Evolutionary conservation across 768 basidiomycete species (phyloP).

Genomic region (Panaeolus papilionaceus): DNA sequence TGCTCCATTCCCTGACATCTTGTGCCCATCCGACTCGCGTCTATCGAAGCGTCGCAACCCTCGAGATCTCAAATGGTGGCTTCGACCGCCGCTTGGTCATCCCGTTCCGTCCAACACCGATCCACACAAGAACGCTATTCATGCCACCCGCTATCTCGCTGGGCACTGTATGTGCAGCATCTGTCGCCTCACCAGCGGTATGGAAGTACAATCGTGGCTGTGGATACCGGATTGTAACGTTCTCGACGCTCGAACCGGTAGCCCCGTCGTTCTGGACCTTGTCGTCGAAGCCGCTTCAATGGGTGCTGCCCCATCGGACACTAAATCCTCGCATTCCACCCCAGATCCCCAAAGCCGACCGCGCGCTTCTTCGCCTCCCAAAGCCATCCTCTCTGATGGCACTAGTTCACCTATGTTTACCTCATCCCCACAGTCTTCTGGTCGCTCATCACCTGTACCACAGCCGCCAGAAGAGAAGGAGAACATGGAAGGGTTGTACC

Average conservation of each 20-base stretch:
- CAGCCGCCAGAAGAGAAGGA: not conserved
- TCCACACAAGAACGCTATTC: slow-evolving; percentile 10
- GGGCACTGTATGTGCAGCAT: slow-evolving; percentile 30
- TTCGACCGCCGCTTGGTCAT: slow-evolving; percentile 15
- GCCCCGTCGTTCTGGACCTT: slow-evolving; percentile 24
- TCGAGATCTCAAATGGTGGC: slow-evolving; percentile 39
- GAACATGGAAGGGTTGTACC: not conserved
- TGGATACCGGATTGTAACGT: slow-evolving; percentile 28
- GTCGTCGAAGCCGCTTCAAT: not conserved
- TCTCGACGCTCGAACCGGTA: slow-evolving; percentile 18
- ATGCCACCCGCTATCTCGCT: slow-evolving; percentile 22
- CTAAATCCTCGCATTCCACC: not conserved
- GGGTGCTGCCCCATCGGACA: not conserved
- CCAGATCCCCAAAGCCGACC: not conserved
- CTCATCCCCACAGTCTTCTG: not conserved
- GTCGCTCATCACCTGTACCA: not conserved
- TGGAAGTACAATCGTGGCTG: slow-evolving; percentile 28
- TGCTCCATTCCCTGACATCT: slow-evolving; percentile 34
- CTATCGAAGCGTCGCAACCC: slow-evolving; percentile 31
- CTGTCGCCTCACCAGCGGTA: slow-evolving; percentile 30
- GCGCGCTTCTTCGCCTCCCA: not conserved
- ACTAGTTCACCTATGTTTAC: not conserved
- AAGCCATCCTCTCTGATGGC: not conserved
- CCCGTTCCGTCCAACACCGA: slow-evolving; percentile 7
- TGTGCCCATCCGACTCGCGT: slow-evolving; percentile 31